Evolutionary conservation across 495 filamentous ascomycete species (phyloP).

Genomic region (Baudoinia panamericana): DNA sequence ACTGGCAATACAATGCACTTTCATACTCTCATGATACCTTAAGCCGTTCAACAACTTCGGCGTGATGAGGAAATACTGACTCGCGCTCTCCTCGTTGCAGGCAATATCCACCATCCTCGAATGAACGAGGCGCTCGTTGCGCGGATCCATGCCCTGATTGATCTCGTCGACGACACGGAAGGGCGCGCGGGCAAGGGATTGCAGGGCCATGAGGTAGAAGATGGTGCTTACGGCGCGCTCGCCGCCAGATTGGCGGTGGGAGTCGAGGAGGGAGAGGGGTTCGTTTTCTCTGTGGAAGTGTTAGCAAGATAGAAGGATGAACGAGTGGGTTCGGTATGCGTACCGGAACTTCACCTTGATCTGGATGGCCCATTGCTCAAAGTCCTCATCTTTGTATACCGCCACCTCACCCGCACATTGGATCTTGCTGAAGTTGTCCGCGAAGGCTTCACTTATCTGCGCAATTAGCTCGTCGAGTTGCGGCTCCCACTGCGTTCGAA

Average conservation of each 20-base stretch:
- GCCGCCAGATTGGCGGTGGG: slow-evolving; percentile 89
- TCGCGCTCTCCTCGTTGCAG: slow-evolving; percentile 44
- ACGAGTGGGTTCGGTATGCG: slow-evolving; percentile 17
- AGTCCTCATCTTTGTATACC: slow-evolving; percentile 67
- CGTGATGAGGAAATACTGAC: slow-evolving; percentile 87
- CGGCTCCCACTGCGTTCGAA: slow-evolving; percentile 66
- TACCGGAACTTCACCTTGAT: slow-evolving; percentile 90
- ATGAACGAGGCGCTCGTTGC: slow-evolving; percentile 96
- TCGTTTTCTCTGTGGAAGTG: slow-evolving; percentile 52
- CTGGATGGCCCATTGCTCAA: slow-evolving; percentile 85
- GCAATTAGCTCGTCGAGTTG: slow-evolving; percentile 60
- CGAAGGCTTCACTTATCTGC: slow-evolving; percentile 79
- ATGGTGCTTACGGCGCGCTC: slow-evolving; percentile 95
- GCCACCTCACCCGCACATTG: slow-evolving; percentile 87
- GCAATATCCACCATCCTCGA: slow-evolving; percentile 53
- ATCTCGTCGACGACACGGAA: slow-evolving; percentile 99
- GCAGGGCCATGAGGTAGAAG: slow-evolving; percentile 98
- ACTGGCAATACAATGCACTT: slow-evolving; percentile 81
- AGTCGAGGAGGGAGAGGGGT: slow-evolving; percentile 66
- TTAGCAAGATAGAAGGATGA: slow-evolving; percentile 1
- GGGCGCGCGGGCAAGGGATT: slow-evolving; percentile 84
- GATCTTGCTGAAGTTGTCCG: slow-evolving; percentile 82
- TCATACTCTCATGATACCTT: slow-evolving; percentile 79
- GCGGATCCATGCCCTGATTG: slow-evolving; percentile 98
- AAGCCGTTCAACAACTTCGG: slow-evolving; percentile 85